Evolutionary conservation across 805 yeast species (phyloP).

Genomic region (Cyberlindnera veronae): DNA sequence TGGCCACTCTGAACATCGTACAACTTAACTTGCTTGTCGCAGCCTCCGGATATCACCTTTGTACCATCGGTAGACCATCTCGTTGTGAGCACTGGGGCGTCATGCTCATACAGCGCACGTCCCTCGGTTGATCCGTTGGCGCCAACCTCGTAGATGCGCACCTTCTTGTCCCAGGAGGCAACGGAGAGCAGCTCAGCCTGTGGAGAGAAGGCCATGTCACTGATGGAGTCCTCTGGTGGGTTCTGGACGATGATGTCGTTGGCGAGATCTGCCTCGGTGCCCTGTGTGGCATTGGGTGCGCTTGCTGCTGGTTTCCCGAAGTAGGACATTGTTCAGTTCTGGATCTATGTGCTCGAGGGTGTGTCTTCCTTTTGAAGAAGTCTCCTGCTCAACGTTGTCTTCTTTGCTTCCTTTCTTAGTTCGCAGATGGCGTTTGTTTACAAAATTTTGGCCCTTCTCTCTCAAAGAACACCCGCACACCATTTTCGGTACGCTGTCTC

Average conservation of each 20-base stretch:
- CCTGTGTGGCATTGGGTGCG: slow-evolving; percentile 20
- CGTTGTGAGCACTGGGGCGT: slow-evolving; percentile 78
- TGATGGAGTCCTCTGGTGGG: slow-evolving; percentile 89
- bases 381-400: background rate
- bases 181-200: slow-evolving; percentile 76
- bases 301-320: slow-evolving; percentile 28
- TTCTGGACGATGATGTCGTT: slow-evolving; percentile 69
- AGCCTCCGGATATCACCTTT: slow-evolving; percentile 83
- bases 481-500: background rate
- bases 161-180: slow-evolving; percentile 94
- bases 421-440: background rate
- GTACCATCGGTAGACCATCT: slow-evolving; percentile 87
- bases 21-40: slow-evolving; percentile 81
- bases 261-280: slow-evolving; percentile 45
- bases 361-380: background rate
- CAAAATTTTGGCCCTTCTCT: background rate
- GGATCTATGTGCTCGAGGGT: background rate
- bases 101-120: slow-evolving; percentile 84
- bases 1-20: slow-evolving; percentile 84
- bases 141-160: slow-evolving; percentile 83
- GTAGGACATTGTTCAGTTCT: slow-evolving; percentile 34
- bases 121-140: slow-evolving; percentile 79
- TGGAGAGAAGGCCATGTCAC: slow-evolving; percentile 83
- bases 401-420: background rate
- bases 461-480: background rate